Evolutionary conservation across 257 asterid genomes (phyloP).

Genomic region (Salvia rosmarinus): DNA sequence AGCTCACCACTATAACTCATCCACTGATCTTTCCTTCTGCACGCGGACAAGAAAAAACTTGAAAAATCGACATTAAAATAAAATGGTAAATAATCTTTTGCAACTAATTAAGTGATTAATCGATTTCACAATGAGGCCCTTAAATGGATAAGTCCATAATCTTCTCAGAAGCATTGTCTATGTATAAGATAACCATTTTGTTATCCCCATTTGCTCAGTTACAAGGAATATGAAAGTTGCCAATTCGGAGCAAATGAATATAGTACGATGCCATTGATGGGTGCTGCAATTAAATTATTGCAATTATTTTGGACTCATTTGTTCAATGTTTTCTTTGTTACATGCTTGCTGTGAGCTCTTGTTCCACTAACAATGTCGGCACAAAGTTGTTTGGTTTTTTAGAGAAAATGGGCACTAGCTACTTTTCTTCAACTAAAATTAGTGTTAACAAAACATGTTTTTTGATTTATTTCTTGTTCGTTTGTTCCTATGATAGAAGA

Average conservation of each 20-base stretch:
- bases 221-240: conserved; percentile 14
- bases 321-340: too few relatives aligned
- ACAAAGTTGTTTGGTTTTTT: conserved; percentile 37
- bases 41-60: too few relatives aligned
- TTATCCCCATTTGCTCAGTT: not conserved
- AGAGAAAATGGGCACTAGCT: conserved; percentile 35
- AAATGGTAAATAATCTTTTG: too few relatives aligned
- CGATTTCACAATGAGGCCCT: too few relatives aligned
- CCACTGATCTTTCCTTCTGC: too few relatives aligned
- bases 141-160: too few relatives aligned
- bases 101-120: too few relatives aligned
- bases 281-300: conserved; percentile 40
- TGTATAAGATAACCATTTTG: conserved; percentile 7
- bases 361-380: conserved; percentile 45
- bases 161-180: too few relatives aligned
- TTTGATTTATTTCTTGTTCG: conserved; percentile 1
- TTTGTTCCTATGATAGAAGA: conserved; percentile 10
- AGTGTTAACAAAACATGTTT: conserved; percentile 41
- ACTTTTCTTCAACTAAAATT: conserved; percentile 37
- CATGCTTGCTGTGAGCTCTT: conserved; percentile 29
- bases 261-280: conserved; percentile 29
- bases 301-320: conserved; percentile 35
- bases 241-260: conserved; percentile 35
- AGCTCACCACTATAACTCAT: too few relatives aligned
- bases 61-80: too few relatives aligned